Percentiles rank a stretch among this genome's conserved stretches.
Evolutionary conservation across 805 yeast genomes (phyloP).

Genomic region (Sungouiozyma ichnusensis): DNA sequence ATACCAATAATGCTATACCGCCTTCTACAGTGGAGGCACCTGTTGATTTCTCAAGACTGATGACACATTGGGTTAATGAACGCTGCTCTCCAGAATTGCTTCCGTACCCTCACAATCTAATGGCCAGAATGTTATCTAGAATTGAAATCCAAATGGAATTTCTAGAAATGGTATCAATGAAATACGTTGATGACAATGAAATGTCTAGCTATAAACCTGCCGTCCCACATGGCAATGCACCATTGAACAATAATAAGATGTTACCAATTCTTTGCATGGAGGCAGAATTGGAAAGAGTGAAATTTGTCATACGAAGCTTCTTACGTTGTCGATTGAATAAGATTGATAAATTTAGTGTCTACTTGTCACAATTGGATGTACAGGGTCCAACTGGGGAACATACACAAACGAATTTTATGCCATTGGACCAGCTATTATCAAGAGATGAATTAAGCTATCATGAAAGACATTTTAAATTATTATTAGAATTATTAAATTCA

Average conservation of each 20-base stretch:
- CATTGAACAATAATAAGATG: slow-evolving; percentile 12
- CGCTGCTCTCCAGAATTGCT: slow-evolving; percentile 80
- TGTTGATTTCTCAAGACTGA: slow-evolving; percentile 29
- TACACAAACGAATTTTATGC: slow-evolving; percentile 13
- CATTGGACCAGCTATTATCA: slow-evolving; percentile 34
- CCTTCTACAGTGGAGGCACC: slow-evolving; percentile 9
- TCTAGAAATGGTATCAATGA: slow-evolving; percentile 70
- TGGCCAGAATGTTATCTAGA: slow-evolving; percentile 47
- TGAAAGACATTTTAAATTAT: slow-evolving; percentile 53
- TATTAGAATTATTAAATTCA: slow-evolving; percentile 53
- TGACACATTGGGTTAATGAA: slow-evolving; percentile 71
- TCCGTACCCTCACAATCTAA: slow-evolving; percentile 53
- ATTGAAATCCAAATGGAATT: slow-evolving; percentile 63
- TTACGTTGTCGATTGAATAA: slow-evolving; percentile 66
- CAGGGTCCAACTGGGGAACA: slow-evolving; percentile 1
- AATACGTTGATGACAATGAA: slow-evolving; percentile 42
- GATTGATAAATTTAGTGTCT: slow-evolving; percentile 60
- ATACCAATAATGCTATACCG: neutral
- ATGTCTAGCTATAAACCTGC: too few species aligned
- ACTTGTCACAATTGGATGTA: slow-evolving; percentile 34
- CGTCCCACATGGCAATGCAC: slow-evolving; percentile 2
- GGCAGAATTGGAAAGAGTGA: slow-evolving; percentile 81
- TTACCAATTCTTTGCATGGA: slow-evolving; percentile 77
- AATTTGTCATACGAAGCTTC: slow-evolving; percentile 71
- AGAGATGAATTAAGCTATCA: slow-evolving; percentile 54